Evolutionary conservation across 2,329 filamentous ascomycete genomes (phyloP), one percentile per base, ranked within the genome.

Genomic region (Colletotrichum endophyticum): DNA sequence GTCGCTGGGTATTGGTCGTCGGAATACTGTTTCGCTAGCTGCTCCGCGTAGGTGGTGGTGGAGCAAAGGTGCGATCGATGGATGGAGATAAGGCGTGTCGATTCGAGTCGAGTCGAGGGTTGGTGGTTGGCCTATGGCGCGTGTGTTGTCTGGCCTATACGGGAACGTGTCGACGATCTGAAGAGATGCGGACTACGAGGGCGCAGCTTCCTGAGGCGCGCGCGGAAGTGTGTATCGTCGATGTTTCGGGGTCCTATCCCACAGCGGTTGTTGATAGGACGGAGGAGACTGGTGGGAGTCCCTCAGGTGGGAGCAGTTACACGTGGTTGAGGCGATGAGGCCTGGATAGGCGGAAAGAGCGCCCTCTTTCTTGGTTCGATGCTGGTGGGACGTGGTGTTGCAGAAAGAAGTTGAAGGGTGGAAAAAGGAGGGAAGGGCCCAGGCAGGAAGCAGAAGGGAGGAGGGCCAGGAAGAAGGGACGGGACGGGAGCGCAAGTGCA

Each of bases 401-500:
- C 72, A 72, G 62, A 63, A 77, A 72, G 44, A 59, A 59, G 56
- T 28, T 59, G 63, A 75, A 72, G 72, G 36, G 27, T 44, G 63
- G 64, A 70, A 72, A 72, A 67, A 74, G 59, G 36, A 66, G 69
- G 66, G 64, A 71, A 73, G 62, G 66, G 44, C 71, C 73, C 70
- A 53, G 70, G 49, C 73, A 76, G 32, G 61, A 62, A 28, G 53
- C 53, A 70, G 62, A 16, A 34, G 66, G 22, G 63, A 67, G 56
- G 59, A 56, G 22, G 53, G 72, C 57, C 66, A 70, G 75, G 56
- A 71, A 68, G 67, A 75, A 77, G 68, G 73, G 70, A 76, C 71
- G 74, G 74, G 71, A 76, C 71, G 74, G 71, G 74, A 77, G 73
- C 76, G 68, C 69, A 77, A 72, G 76, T 76, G 76, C 76, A 53